A percentile compares a stretch with the other conserved stretches of the same genome.
Conservation (phyloP, 1,284 basidiomycete genomes). For the Papiliotrema nemorosa region DNA sequence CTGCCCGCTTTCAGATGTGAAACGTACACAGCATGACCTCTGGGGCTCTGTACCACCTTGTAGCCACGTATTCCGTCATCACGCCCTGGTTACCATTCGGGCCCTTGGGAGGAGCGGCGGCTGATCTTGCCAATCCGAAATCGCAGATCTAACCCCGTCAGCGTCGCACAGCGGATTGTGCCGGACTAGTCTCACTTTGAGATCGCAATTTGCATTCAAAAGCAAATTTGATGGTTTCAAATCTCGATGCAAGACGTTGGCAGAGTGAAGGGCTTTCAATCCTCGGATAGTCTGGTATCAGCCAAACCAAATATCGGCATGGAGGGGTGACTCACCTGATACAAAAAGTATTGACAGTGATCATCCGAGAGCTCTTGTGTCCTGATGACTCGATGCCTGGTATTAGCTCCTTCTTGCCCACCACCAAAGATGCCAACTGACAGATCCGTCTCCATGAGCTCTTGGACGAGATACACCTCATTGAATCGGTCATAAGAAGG, state of each 20-base stretch:
- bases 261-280: constrained; percentile 86
- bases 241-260: constrained; percentile 82
- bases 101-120: constrained; percentile 63
- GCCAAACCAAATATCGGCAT: not conserved
- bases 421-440: constrained; percentile 12
- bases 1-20: too few relatives aligned
- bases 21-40: constrained; percentile 79
- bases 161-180: not conserved
- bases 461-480: constrained; percentile 73
- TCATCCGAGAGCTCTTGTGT: constrained; percentile 82
- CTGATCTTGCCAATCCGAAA: constrained; percentile 84
- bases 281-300: constrained; percentile 69
- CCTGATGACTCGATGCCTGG: constrained; percentile 62
- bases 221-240: constrained; percentile 90
- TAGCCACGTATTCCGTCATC: constrained; percentile 93
- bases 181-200: constrained; percentile 61
- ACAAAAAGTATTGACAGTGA: constrained; percentile 92
- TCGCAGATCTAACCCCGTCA: constrained; percentile 68
- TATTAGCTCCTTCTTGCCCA: constrained; percentile 3
- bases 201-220: constrained; percentile 90
- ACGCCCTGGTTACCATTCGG: constrained; percentile 80
- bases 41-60: constrained; percentile 89
- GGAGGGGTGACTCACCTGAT: constrained; percentile 60
- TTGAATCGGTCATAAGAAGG: constrained; percentile 84
- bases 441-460: constrained; percentile 75